phyloP scores from a whole-genome alignment of 169 alveolate genomes.

The Plasmodium sp. region DNA sequence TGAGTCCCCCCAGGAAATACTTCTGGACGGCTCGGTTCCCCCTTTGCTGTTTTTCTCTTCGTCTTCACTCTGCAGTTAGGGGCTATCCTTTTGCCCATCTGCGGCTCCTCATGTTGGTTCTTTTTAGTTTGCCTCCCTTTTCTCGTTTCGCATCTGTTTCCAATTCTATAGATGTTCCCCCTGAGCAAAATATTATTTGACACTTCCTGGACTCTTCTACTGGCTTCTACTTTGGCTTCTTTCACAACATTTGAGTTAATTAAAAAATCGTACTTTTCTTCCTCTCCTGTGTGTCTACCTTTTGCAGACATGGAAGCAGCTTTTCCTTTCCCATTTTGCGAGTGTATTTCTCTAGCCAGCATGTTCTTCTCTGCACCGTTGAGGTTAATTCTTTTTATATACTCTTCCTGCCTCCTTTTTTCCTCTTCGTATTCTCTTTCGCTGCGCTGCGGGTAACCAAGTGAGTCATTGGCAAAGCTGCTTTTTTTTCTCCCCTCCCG shows the following conservation, averaged over 20 bases:
- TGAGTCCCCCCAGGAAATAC: neutral
- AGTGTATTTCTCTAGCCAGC: neutral
- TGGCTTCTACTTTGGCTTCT: neutral
- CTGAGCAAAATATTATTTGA: constrained; percentile 18
- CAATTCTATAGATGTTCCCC: constrained; percentile 11
- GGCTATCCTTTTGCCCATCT: neutral
- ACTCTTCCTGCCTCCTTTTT: neutral
- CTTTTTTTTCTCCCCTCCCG: neutral
- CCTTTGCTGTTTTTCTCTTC: neutral
- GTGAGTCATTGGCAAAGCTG: neutral
- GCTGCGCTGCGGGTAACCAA: neutral
- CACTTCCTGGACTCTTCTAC: neutral
- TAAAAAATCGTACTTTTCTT: constrained; percentile 19
- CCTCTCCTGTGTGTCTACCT: neutral
- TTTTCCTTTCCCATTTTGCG: neutral
- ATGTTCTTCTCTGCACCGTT: neutral
- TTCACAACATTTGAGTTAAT: constrained; percentile 10
- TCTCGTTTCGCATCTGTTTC: neutral
- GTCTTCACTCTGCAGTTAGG: neutral
- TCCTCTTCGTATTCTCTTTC: neutral
- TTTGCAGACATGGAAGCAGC: neutral
- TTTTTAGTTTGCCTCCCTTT: neutral
- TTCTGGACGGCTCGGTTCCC: neutral
- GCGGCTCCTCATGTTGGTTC: neutral
- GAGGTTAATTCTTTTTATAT: neutral